Evolutionary conservation across 306 rosid species (phyloP), one percentile per base, ranked within the genome.

Genomic region (Purshia tridentata): DNA sequence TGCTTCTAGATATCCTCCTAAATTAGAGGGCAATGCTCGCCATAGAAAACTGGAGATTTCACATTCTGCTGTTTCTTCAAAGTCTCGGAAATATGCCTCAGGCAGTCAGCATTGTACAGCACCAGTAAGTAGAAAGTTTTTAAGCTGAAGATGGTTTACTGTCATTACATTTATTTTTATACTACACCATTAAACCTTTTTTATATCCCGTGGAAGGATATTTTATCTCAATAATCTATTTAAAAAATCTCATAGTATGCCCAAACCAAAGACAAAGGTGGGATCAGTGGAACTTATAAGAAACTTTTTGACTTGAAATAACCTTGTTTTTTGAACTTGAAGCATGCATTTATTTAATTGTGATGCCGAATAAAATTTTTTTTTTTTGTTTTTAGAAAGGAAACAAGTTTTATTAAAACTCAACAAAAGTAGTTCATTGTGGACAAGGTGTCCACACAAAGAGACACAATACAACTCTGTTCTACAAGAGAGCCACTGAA

Each of bases 51-150:
- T 29, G 42, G 64, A 58, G 64, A 58, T 42, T 29, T 6, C 15
- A 29, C 64, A 6, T 58, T 42, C 8, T 58, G 10, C 41, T 58
- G 42, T 29, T 58, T 58, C 42, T 58, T 58, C 42, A 13, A 58
- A 23, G 6, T 58, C 64, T 23, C 64, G 29, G 64, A 58, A 58
- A 29, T 58, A 15, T 58, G 15, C 8, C 42, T 58, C 64, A 29
- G 23, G 41, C 42, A 58, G 64, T 58, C 64, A 23, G 16, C 41
- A 41, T 58, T 58, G 64, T 58, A 12, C 40, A 58, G 64, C 64
- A 58, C 64, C 64, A 58, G 64, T 58, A 35, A 58, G 64, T 58
- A 29, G 64, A 58, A 58, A 35, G 41, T 58, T 58, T 58, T 42
- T 9, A 29, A 58, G 42, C 44, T 23, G 42, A 23, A 58, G 29